These are phyloP conservation scores for Populus deltoides DNA, from an alignment of 345 rosid genomes.

Conservation along the genomic window DNA sequence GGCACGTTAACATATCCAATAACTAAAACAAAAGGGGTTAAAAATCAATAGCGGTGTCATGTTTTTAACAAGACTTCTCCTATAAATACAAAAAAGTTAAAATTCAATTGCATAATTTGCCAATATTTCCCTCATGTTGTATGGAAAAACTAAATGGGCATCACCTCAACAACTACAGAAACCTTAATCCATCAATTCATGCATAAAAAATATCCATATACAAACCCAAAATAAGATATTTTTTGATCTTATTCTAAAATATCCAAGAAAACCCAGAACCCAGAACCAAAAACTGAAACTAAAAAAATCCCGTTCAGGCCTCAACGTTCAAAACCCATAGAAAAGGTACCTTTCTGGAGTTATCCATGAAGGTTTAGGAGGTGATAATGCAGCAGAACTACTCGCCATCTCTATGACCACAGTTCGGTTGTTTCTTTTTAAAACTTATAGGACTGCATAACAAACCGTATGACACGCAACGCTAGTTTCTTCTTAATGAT, in stretches of 20 bases:
- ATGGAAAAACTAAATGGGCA: not conserved
- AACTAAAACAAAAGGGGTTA: not conserved
- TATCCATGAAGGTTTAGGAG: slow-evolving; percentile 68
- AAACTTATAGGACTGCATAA: not conserved
- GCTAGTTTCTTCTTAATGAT: not conserved
- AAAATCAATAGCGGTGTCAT: not conserved
- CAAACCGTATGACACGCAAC: not conserved
- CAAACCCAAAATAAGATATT: not conserved
- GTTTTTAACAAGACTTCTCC: not conserved
- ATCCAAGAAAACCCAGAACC: not conserved
- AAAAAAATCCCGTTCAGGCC: not conserved
- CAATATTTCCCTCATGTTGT: not conserved
- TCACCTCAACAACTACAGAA: not conserved
- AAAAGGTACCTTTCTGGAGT: slow-evolving; percentile 59
- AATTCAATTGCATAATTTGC: not conserved
- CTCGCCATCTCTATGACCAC: slow-evolving; percentile 33
- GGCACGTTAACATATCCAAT: not conserved
- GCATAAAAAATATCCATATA: not conserved
- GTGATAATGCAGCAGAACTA: slow-evolving; percentile 29
- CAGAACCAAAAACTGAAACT: not conserved
- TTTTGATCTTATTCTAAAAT: not conserved
- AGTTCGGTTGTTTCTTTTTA: not conserved
- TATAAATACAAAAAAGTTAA: not conserved
- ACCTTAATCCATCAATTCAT: not conserved
- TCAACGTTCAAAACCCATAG: not conserved